A percentile compares a stretch with the other conserved stretches of the same genome.
Conservation (phyloP, 1,284 basidiomycete genomes). For the Sporisorium iseilematis-ciliati region DNA sequence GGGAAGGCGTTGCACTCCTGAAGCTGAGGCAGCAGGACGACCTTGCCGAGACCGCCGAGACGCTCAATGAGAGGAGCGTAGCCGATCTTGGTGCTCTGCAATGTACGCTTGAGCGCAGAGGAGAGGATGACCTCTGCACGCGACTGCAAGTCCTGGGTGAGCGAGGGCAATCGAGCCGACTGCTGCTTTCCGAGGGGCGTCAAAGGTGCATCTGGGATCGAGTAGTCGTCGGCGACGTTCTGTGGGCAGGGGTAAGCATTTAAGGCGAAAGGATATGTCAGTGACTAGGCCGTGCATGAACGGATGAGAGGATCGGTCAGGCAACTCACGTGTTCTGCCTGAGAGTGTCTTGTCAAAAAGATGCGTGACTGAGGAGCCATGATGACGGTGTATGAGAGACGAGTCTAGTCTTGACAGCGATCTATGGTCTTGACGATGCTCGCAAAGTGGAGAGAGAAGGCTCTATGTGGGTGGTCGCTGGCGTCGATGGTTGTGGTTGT, state of each 20-base stretch:
- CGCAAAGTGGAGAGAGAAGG: background rate
- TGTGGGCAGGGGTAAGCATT: slow-evolving; percentile 8
- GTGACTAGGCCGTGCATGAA: background rate
- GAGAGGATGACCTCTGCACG: slow-evolving; percentile 60
- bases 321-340: slow-evolving; percentile 62
- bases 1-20: slow-evolving; percentile 68
- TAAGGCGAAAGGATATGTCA: background rate
- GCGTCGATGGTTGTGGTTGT: background rate
- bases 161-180: slow-evolving; percentile 52
- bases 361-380: slow-evolving; percentile 57
- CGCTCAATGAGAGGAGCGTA: slow-evolving; percentile 61
- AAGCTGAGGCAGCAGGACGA: slow-evolving; percentile 63
- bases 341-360: slow-evolving; percentile 62
- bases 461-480: background rate
- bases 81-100: slow-evolving; percentile 66
- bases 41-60: slow-evolving; percentile 58
- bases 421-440: background rate
- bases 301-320: too few species aligned
- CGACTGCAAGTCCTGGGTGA: slow-evolving; percentile 54
- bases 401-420: background rate
- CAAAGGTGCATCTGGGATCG: slow-evolving; percentile 66
- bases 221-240: slow-evolving; percentile 61
- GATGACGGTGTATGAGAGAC: background rate
- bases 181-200: slow-evolving; percentile 67
- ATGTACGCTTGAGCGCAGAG: slow-evolving; percentile 63